phyloP scores from a whole-genome alignment of 768 basidiomycete species.

The Collybiopsis luxurians region DNA sequence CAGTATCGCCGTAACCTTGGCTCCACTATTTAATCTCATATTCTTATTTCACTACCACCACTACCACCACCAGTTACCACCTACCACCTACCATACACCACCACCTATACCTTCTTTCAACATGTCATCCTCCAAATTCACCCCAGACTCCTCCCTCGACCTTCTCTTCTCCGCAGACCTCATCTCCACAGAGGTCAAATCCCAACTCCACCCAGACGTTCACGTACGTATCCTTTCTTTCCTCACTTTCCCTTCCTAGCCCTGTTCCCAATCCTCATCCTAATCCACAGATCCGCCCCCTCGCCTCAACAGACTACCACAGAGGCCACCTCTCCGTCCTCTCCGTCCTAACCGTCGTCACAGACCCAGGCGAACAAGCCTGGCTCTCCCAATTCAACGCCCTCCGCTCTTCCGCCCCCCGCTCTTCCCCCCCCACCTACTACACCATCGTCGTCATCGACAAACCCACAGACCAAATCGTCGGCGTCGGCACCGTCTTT shows the following conservation, averaged over 20 bases:
- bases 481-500: conserved; percentile 81
- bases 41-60: no score
- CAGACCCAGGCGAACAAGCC: conserved; percentile 60
- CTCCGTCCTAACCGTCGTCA: conserved; percentile 65
- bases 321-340: conserved; percentile 84
- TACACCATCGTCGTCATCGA: conserved; percentile 83
- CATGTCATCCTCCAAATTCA: conserved; percentile 33
- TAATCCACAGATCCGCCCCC: conserved; percentile 73
- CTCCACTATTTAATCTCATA: no score
- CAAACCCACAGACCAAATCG: conserved; percentile 70
- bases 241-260: not conserved
- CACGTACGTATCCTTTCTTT: conserved; percentile 46
- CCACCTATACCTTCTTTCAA: not conserved
- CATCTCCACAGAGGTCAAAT: conserved; percentile 64
- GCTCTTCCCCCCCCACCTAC: conserved; percentile 60
- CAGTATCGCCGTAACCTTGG: no score
- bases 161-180: conserved; percentile 73
- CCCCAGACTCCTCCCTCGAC: conserved; percentile 65
- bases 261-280: not conserved
- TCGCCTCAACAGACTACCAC: conserved; percentile 81
- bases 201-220: conserved; percentile 58
- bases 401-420: conserved; percentile 45
- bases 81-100: no score
- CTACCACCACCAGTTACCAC: no score
- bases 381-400: conserved; percentile 71